Percentiles rank a stretch among this genome's conserved stretches.
Conservation (phyloP, 139 green algal genomes). For the Nannochloris sp. region DNA sequence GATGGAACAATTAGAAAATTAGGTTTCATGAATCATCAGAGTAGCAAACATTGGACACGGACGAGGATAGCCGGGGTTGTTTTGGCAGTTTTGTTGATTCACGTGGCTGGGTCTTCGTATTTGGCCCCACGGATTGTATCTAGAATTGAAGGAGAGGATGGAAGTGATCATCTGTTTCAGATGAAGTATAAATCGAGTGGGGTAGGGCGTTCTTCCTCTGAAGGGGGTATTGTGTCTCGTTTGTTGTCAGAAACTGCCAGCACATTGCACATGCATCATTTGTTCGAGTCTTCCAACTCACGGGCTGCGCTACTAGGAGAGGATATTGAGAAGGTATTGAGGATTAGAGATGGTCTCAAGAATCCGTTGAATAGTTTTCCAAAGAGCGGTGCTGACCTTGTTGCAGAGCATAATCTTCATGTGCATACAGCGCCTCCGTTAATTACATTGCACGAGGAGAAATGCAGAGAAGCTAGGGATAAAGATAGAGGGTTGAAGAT, state of each 20-base stretch:
- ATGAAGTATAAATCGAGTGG: too few species aligned
- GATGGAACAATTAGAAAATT: too few species aligned
- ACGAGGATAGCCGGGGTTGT: too few species aligned
- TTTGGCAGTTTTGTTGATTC: too few species aligned
- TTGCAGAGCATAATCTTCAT: background rate
- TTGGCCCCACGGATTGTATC: too few species aligned
- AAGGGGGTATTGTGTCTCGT: background rate
- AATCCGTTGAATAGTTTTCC: conserved; percentile 6
- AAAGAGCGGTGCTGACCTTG: background rate
- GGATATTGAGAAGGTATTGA: background rate
- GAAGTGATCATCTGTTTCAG: too few species aligned
- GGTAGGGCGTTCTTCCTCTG: background rate
- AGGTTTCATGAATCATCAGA: too few species aligned
- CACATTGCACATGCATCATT: background rate
- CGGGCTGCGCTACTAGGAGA: background rate
- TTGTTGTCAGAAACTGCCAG: background rate
- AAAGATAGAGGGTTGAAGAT: background rate
- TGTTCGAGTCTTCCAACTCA: background rate
- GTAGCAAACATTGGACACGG: too few species aligned
- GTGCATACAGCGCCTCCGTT: conserved; percentile 1
- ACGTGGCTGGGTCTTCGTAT: too few species aligned
- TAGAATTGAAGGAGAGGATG: too few species aligned
- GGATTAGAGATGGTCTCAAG: background rate
- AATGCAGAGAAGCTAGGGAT: background rate
- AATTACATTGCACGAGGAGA: conserved; percentile 1